Evolutionary conservation across 2,329 filamentous ascomycete species (phyloP), one percentile per base, ranked within the genome.

Genomic region (Aspergillus piperis): DNA sequence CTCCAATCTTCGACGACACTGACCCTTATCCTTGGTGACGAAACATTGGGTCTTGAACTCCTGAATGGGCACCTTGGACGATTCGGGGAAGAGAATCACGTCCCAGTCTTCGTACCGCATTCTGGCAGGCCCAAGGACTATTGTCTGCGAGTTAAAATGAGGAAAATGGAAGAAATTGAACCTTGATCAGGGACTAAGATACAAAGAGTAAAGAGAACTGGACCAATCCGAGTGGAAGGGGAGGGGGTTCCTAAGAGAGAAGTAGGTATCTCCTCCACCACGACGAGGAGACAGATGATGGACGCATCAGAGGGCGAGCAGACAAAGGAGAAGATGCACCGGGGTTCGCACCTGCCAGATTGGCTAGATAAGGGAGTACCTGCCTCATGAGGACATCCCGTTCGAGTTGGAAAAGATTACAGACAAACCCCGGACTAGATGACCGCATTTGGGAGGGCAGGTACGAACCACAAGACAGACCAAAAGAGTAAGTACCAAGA

Each of bases 41-140:
- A 90, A 89, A 73, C 90, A 96, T 62, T 86, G 83, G 7, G 90
- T 91, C 71, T 87, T 88, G 82, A 95, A 96, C 76, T 96, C 92
- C 74, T 91, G 90, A 58, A 93, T 76, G 1, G 92, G 92, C 11
- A 89, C 78, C 68, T 86, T 88, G 67, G 83, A 87, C 62, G 84
- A 83, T 75, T 80, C 79, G 0, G 90, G 88, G 73, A 96, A 96
- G 62, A 96, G 81, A 47, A 96, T 85, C 58, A 95, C 84, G 70
- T 96, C 92, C 92, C 91, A 96, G 70, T 91, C 87, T 68, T 91
- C 85, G 81, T 90, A 96, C 61, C 91, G 88, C 92, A 96, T 96
- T 63, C 68, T 82, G 75, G 57, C 32, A 41, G 57, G 13, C 32
- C 30, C 27, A 51, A 57, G 19, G 53, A 50, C 53, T 62, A 55